Conservation (phyloP, 495 filamentous ascomycete species). For the Penicillium malachiteum region DNA sequence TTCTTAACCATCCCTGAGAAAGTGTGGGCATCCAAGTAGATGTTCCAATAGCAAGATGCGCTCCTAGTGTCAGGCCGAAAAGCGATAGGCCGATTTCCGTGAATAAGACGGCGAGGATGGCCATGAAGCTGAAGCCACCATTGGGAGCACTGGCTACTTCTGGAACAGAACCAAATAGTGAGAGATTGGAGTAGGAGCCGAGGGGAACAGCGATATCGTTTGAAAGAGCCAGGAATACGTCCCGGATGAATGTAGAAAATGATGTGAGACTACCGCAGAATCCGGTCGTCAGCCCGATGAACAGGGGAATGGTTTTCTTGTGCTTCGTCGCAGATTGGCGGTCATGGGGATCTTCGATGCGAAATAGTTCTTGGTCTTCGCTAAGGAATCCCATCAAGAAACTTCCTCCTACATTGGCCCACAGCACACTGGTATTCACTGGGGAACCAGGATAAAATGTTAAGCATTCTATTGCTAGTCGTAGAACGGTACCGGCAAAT, state of each 20-base stretch:
- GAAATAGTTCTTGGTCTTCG: slow-evolving; percentile 76
- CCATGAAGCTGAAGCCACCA: slow-evolving; percentile 70
- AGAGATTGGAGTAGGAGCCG: slow-evolving; percentile 11
- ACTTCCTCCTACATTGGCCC: slow-evolving; percentile 83
- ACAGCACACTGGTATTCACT: slow-evolving; percentile 66
- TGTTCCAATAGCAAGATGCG: slow-evolving; percentile 4
- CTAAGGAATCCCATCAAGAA: slow-evolving; percentile 79
- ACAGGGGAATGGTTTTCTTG: slow-evolving; percentile 77
- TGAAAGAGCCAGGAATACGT: slow-evolving; percentile 67
- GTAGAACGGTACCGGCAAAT: slow-evolving; percentile 3
- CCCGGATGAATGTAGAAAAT: slow-evolving; percentile 79
- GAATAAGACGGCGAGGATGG: slow-evolving; percentile 62
- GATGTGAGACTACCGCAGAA: slow-evolving; percentile 85
- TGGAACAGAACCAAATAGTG: slow-evolving; percentile 41
- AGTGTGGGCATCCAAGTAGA: slow-evolving; percentile 3
- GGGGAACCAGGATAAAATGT: slow-evolving; percentile 44
- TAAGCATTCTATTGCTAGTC: slow-evolving; percentile 4
- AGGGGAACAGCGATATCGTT: slow-evolving; percentile 57
- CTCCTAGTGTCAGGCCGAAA: slow-evolving; percentile 29
- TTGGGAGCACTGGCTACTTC: slow-evolving; percentile 30
- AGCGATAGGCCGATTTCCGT: slow-evolving; percentile 63
- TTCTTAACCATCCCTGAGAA: neutral
- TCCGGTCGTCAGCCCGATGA: slow-evolving; percentile 79
- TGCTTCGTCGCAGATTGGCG: slow-evolving; percentile 29
- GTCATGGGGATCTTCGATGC: slow-evolving; percentile 13